Evolutionary conservation across 169 alveolate genomes (phyloP).

Genomic region (Cryptosporidium viatorum): DNA sequence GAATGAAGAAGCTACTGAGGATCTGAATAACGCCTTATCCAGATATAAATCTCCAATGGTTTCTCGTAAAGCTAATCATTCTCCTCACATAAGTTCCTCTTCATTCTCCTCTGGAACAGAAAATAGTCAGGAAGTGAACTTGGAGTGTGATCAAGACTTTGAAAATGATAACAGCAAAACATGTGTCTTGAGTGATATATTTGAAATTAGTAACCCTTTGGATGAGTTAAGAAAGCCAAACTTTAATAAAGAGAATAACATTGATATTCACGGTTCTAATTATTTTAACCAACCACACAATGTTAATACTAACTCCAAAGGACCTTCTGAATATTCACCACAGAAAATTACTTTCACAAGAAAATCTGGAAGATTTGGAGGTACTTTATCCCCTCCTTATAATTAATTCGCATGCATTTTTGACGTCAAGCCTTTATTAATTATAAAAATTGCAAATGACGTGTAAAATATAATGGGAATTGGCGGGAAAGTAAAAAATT

Average conservation of each 20-base stretch:
- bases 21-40: background rate
- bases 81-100: background rate
- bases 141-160: background rate
- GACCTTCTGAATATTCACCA: slow-evolving; percentile 11
- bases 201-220: slow-evolving; percentile 9
- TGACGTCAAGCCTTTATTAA: background rate
- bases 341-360: slow-evolving; percentile 22
- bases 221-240: background rate
- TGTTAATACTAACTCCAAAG: background rate
- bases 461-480: background rate
- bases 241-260: background rate
- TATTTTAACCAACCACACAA: background rate
- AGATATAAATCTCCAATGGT: slow-evolving; percentile 12
- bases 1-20: background rate
- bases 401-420: slow-evolving; percentile 1
- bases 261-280: background rate
- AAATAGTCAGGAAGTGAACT: slow-evolving; percentile 6
- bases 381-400: slow-evolving; percentile 35
- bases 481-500: slow-evolving; percentile 1
- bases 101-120: background rate
- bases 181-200: slow-evolving; percentile 26
- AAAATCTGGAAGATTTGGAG: slow-evolving; percentile 48
- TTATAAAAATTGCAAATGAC: background rate
- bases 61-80: background rate
- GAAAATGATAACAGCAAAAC: slow-evolving; percentile 28